phyloP scores from a whole-genome alignment of 2,329 filamentous ascomycete species.

The Aspergillus pseudonomiae region DNA sequence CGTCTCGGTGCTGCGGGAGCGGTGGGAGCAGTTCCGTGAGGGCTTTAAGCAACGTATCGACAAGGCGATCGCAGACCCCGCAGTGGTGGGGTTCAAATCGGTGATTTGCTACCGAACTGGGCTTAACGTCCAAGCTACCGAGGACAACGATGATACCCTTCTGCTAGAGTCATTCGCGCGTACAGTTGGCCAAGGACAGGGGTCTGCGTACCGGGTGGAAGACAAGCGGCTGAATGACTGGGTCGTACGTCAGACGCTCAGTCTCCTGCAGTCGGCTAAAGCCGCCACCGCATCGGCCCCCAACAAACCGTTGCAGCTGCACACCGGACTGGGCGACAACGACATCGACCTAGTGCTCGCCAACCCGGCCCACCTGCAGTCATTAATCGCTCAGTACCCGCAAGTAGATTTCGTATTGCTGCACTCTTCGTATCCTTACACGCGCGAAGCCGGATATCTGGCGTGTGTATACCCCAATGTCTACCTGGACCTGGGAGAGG shows the following conservation, averaged over 20 bases:
- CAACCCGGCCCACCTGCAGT: constrained; percentile 75
- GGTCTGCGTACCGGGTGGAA: constrained; percentile 50
- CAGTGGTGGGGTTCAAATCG: constrained; percentile 80
- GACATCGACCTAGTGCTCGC: constrained; percentile 71
- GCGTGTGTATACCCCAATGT: constrained; percentile 77
- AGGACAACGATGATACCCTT: constrained; percentile 42
- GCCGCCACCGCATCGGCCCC: constrained; percentile 37
- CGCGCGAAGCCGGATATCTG: constrained; percentile 75
- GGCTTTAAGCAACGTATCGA: constrained; percentile 51
- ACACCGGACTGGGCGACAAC: constrained; percentile 80
- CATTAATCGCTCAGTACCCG: constrained; percentile 70
- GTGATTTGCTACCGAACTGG: constrained; percentile 82
- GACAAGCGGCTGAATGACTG: constrained; percentile 69
- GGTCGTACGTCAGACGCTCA: constrained; percentile 66
- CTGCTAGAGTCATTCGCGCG: constrained; percentile 32
- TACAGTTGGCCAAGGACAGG: constrained; percentile 29
- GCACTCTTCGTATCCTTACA: constrained; percentile 81
- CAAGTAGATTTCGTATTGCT: constrained; percentile 75
- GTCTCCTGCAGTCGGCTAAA: constrained; percentile 54
- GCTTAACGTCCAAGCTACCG: constrained; percentile 61
- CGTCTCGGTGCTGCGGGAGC: constrained; percentile 11
- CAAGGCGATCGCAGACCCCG: constrained; percentile 62
- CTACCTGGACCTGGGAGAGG: constrained; percentile 80
- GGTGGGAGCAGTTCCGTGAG: constrained; percentile 28
- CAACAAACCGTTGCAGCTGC: constrained; percentile 79